phyloP scores from a whole-genome alignment of 495 filamentous ascomycete species.

The Podospora sp. region DNA sequence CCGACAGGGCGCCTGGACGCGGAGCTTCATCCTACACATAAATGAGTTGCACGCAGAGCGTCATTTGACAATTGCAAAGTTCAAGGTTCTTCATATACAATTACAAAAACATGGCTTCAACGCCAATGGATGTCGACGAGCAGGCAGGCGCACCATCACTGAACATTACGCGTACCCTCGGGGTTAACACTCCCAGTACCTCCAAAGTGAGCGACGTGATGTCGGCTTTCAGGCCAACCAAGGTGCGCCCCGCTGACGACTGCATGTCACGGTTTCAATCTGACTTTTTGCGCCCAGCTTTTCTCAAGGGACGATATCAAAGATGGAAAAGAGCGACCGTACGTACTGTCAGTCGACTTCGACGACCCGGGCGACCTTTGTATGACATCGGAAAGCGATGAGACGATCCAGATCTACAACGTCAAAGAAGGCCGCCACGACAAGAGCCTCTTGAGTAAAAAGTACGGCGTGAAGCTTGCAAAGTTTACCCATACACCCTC shows the following conservation, averaged over 20 bases:
- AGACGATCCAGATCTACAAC: constrained; percentile 93
- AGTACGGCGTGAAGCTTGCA: constrained; percentile 92
- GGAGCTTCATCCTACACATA: not conserved
- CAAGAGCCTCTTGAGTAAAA: constrained; percentile 84
- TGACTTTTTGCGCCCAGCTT: constrained; percentile 36
- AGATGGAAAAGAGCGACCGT: constrained; percentile 42
- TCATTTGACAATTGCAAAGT: no score
- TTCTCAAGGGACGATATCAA: constrained; percentile 49
- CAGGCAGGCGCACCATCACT: constrained; percentile 42
- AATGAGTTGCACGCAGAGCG: no score
- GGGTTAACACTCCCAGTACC: constrained; percentile 36
- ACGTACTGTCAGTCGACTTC: constrained; percentile 80
- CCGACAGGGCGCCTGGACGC: no score
- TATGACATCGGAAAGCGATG: constrained; percentile 84
- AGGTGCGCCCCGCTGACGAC: constrained; percentile 38
- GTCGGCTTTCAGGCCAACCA: constrained; percentile 52
- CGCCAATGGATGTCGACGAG: constrained; percentile 57
- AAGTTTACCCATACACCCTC: constrained; percentile 89
- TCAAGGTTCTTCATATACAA: no score
- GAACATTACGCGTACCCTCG: constrained; percentile 44
- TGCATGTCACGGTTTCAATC: constrained; percentile 13
- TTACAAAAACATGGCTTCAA: constrained; percentile 48
- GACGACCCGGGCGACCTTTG: constrained; percentile 90
- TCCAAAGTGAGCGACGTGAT: constrained; percentile 52
- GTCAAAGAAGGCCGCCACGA: constrained; percentile 83